These are phyloP conservation scores for Aspergillus sp. DNA, from an alignment of 2,329 filamentous ascomycete genomes.

Conservation along the genomic window DNA sequence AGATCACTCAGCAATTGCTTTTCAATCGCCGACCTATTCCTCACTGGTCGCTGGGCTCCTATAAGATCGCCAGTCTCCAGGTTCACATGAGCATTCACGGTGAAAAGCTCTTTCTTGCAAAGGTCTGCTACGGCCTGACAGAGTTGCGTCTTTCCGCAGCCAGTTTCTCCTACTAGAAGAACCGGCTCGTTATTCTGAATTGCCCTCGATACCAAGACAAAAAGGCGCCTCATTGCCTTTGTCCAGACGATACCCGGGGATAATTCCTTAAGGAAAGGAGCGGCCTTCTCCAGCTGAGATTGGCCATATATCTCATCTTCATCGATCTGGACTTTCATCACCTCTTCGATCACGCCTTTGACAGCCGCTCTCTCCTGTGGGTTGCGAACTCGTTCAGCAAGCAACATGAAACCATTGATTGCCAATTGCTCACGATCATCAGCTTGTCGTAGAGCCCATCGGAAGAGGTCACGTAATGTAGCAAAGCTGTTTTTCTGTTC, in stretches of 20 bases:
- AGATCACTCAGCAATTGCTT: conserved; percentile 63
- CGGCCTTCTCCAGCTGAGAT: conserved; percentile 53
- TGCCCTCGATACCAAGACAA: conserved; percentile 81
- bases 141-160: conserved; percentile 95
- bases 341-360: conserved; percentile 79
- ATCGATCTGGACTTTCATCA: conserved; percentile 83
- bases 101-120: conserved; percentile 69
- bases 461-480: conserved; percentile 88
- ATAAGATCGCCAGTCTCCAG: conserved; percentile 97
- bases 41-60: conserved; percentile 84
- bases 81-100: conserved; percentile 97
- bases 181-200: conserved; percentile 89
- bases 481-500: conserved; percentile 98
- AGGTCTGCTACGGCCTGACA: conserved; percentile 87
- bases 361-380: conserved; percentile 79
- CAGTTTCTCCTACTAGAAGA: conserved; percentile 90
- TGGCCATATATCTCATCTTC: conserved; percentile 67
- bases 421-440: conserved; percentile 86
- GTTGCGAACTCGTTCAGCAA: conserved; percentile 92
- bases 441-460: conserved; percentile 84
- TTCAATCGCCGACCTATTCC: conserved; percentile 73
- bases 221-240: conserved; percentile 84
- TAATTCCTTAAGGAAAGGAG: conserved; percentile 35
- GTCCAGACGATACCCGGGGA: conserved; percentile 75
- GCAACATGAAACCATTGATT: conserved; percentile 89